Conservation (phyloP, 805 yeast species). For the Grigorovia transvaalensis region DNA sequence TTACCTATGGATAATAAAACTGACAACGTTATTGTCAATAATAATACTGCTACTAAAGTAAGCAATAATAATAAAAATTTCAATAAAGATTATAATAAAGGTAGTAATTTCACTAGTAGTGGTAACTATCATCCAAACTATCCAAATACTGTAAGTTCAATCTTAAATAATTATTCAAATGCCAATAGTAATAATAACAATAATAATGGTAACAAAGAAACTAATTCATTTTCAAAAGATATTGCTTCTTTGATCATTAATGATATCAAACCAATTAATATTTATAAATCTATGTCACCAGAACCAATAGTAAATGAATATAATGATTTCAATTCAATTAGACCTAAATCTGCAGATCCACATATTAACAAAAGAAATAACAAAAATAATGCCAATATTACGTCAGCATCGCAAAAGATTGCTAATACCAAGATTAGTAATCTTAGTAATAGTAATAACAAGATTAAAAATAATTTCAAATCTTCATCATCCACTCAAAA, state of each 20-base stretch:
- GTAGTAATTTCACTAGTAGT: neutral
- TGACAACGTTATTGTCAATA: neutral
- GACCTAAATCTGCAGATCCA: slow-evolving; percentile 38
- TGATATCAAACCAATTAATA: slow-evolving; percentile 4
- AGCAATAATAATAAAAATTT: slow-evolving; percentile 16
- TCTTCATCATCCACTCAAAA: neutral
- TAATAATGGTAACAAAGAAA: slow-evolving; percentile 1
- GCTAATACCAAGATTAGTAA: neutral
- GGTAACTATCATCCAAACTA: slow-evolving; percentile 11
- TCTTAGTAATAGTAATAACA: slow-evolving; percentile 8
- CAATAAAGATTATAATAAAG: slow-evolving; percentile 32
- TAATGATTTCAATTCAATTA: slow-evolving; percentile 23
- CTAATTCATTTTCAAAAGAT: slow-evolving; percentile 1
- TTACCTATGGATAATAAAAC: neutral
- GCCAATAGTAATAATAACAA: neutral
- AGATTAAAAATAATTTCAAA: neutral
- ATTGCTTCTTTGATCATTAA: slow-evolving; percentile 4
- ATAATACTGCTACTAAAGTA: neutral
- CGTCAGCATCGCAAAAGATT: neutral
- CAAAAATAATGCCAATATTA: slow-evolving; percentile 3
- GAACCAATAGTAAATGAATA: slow-evolving; percentile 30
- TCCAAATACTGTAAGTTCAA: neutral
- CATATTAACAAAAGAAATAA: slow-evolving; percentile 5
- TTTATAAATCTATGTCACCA: slow-evolving; percentile 22
- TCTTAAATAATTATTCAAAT: slow-evolving; percentile 9